phyloP scores from a whole-genome alignment of 148 eudicot genomes.

The Persicaria tinctoria region DNA sequence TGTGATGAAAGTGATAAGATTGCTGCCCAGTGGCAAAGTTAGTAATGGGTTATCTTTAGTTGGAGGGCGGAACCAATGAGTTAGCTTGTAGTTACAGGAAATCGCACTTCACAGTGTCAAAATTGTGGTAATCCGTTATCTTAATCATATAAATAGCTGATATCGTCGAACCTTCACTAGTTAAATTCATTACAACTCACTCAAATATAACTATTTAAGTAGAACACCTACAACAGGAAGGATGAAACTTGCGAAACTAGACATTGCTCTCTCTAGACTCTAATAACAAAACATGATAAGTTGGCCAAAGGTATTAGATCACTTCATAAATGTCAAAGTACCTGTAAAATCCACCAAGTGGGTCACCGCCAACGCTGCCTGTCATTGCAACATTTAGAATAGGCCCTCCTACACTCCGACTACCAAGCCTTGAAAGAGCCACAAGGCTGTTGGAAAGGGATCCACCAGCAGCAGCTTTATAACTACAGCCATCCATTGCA shows the following conservation, averaged over 20 bases:
- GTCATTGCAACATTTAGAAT: slow-evolving; percentile 81
- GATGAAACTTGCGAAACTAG: background rate
- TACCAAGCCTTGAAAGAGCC: slow-evolving; percentile 97
- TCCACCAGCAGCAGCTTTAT: slow-evolving; percentile 99
- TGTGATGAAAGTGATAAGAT: background rate
- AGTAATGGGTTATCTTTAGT: background rate
- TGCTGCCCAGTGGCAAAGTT: background rate
- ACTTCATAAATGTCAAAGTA: slow-evolving; percentile 10
- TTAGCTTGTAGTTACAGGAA: background rate
- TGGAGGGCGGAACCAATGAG: background rate
- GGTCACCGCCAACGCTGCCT: slow-evolving; percentile 96
- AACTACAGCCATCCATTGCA: slow-evolving; percentile 99
- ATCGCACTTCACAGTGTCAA: no score
- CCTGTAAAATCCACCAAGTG: slow-evolving; percentile 97
- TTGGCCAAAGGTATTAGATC: background rate
- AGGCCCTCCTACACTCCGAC: slow-evolving; percentile 53
- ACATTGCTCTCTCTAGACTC: background rate
- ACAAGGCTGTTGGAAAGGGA: slow-evolving; percentile 93
- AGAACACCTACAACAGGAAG: background rate
- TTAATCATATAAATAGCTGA: background rate
- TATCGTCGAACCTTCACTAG: background rate
- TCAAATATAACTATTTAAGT: background rate
- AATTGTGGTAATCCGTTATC: no score
- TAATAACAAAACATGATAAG: background rate
- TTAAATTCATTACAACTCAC: background rate